phyloP scores from a whole-genome alignment of 352 stramenopile species.

The Blastocystis sp. region DNA sequence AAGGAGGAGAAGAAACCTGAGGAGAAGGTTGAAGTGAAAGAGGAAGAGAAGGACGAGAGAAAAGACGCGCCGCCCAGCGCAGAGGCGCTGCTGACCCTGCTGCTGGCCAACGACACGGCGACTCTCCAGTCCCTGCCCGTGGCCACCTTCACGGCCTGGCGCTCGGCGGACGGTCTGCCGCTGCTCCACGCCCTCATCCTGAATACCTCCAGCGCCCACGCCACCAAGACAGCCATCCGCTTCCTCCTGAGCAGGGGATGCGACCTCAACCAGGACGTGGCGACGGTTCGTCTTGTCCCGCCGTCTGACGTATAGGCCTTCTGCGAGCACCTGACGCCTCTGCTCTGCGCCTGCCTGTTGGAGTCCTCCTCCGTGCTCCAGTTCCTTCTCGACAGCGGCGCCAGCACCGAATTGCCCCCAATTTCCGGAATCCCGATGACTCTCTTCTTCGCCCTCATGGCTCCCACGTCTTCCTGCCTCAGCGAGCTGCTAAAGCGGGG shows the following conservation, averaged over 20 bases:
- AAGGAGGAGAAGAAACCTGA: not conserved
- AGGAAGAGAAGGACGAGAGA: no score
- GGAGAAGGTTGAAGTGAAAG: no score
- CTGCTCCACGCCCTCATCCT: not conserved
- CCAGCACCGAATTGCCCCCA: not conserved
- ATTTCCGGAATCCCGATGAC: not conserved
- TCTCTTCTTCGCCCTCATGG: conserved; percentile 22
- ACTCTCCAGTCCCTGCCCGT: not conserved
- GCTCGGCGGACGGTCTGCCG: not conserved
- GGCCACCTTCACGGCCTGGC: not conserved
- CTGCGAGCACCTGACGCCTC: not conserved
- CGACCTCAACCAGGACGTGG: not conserved
- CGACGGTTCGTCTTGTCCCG: not conserved
- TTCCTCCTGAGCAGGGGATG: no score
- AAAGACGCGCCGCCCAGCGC: not conserved
- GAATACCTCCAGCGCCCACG: not conserved
- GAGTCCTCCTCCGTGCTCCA: no score
- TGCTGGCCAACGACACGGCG: not conserved
- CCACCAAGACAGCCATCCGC: no score
- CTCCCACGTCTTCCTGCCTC: not conserved
- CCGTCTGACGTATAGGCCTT: not conserved
- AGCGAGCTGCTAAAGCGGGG: not conserved
- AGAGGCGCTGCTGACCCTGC: not conserved
- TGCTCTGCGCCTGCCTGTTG: conserved; percentile 9
- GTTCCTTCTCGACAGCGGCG: not conserved